These are phyloP conservation scores for Exophiala aquamarina DNA, from an alignment of 2,329 filamentous ascomycete species.

Conservation along the genomic window DNA sequence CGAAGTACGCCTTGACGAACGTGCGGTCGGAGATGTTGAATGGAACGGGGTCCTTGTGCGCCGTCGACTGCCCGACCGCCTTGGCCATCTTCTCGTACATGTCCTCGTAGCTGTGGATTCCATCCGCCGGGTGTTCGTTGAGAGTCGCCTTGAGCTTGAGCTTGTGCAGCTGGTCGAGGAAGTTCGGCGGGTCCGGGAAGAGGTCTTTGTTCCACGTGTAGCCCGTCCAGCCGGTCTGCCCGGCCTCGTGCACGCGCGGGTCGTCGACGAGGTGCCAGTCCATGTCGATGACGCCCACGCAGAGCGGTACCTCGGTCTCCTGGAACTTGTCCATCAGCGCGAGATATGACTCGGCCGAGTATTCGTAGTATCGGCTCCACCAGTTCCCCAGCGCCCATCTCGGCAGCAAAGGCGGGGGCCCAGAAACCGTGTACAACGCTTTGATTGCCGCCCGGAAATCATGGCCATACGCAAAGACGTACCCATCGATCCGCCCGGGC, in stretches of 20 bases:
- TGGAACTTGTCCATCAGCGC: slow-evolving; percentile 58
- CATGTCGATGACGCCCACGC: slow-evolving; percentile 64
- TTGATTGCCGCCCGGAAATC: slow-evolving; percentile 57
- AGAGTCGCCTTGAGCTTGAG: slow-evolving; percentile 56
- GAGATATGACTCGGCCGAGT: slow-evolving; percentile 56
- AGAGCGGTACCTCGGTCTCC: slow-evolving; percentile 53
- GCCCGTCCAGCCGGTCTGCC: slow-evolving; percentile 57
- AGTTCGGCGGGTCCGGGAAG: slow-evolving; percentile 56
- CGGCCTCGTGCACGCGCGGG: slow-evolving; percentile 34
- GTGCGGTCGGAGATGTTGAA: slow-evolving; percentile 57
- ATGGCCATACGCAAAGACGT: slow-evolving; percentile 60
- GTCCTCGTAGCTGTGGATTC: slow-evolving; percentile 59
- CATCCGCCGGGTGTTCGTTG: slow-evolving; percentile 63
- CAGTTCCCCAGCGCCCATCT: slow-evolving; percentile 63
- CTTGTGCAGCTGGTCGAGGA: slow-evolving; percentile 53
- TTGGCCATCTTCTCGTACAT: slow-evolving; percentile 56
- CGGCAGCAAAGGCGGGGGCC: slow-evolving; percentile 56
- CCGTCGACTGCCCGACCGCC: slow-evolving; percentile 42
- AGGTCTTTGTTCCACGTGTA: slow-evolving; percentile 63
- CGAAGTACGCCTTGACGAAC: slow-evolving; percentile 60
- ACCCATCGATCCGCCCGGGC: slow-evolving; percentile 53
- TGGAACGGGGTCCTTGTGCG: slow-evolving; percentile 48
- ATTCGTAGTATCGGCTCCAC: slow-evolving; percentile 65
- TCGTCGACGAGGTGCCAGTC: slow-evolving; percentile 63
- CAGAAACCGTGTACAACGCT: slow-evolving; percentile 57